A percentile compares a stretch with the other conserved stretches of the same genome.
These are phyloP conservation scores for Thalassia testudinum DNA, from an alignment of 116 monocot species.

Conservation along the genomic window DNA sequence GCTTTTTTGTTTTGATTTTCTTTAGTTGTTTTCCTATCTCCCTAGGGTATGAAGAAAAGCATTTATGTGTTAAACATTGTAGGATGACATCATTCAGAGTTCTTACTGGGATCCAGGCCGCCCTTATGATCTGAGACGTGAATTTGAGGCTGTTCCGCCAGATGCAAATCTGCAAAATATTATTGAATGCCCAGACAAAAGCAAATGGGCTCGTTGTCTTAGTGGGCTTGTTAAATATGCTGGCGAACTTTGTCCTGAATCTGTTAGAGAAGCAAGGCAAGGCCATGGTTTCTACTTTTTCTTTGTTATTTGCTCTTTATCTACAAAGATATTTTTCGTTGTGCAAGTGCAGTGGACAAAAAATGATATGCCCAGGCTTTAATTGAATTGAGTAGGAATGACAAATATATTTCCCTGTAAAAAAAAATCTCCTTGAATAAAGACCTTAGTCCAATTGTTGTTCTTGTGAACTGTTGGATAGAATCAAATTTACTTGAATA, in stretches of 20 bases:
- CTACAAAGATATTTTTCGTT: too few species aligned
- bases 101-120: conserved; percentile 93
- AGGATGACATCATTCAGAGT: conserved; percentile 98
- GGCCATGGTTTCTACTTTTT: not conserved
- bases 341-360: too few species aligned
- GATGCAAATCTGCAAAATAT: conserved; percentile 81
- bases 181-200: conserved; percentile 86
- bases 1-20: not conserved
- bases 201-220: conserved; percentile 93
- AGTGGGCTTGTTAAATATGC: conserved; percentile 94
- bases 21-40: conserved; percentile 1
- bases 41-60: not conserved
- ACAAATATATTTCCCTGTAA: too few species aligned
- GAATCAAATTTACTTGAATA: too few species aligned
- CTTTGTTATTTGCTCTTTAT: too few species aligned
- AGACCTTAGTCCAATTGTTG: too few species aligned
- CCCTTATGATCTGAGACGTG: conserved; percentile 75
- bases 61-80: not conserved
- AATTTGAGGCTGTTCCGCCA: conserved; percentile 67
- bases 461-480: too few species aligned
- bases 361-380: too few species aligned
- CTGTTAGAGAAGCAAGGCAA: conserved; percentile 91
- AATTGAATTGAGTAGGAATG: too few species aligned
- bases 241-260: conserved; percentile 78
- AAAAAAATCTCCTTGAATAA: too few species aligned